These are phyloP conservation scores for Cyclostephanos tholiformis DNA, from an alignment of 108 stramenopile species.

Conservation along the genomic window DNA sequence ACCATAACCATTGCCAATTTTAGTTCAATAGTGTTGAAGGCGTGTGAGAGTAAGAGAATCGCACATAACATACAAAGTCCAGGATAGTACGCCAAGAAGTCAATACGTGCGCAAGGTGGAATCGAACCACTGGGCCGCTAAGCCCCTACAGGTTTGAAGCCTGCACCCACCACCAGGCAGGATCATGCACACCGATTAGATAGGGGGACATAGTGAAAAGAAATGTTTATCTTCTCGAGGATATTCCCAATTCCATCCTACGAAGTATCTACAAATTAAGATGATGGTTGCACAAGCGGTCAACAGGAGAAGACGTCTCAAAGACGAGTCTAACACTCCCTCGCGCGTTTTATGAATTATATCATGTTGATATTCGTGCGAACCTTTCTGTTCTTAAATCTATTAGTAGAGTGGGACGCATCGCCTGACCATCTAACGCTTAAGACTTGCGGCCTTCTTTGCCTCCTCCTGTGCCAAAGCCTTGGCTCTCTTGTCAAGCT, in stretches of 20 bases:
- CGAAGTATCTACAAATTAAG: not conserved
- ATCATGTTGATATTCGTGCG: slow-evolving; percentile 11
- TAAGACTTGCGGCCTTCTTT: slow-evolving; percentile 94
- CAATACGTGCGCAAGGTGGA: slow-evolving; percentile 2
- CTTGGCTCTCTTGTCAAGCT: slow-evolving; percentile 97
- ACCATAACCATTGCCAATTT: too few relatives aligned
- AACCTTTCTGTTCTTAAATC: slow-evolving; percentile 31
- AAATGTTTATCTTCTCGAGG: too few relatives aligned
- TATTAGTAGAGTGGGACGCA: not conserved
- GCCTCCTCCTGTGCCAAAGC: slow-evolving; percentile 93
- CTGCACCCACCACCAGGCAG: slow-evolving; percentile 15
- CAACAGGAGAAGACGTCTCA: slow-evolving; percentile 25
- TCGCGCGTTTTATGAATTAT: slow-evolving; percentile 47
- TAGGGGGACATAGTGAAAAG: not conserved
- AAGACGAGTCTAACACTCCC: slow-evolving; percentile 21
- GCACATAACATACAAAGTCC: too few relatives aligned
- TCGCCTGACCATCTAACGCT: slow-evolving; percentile 27
- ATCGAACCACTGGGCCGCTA: slow-evolving; percentile 17
- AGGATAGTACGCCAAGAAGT: too few relatives aligned
- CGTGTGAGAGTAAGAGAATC: too few relatives aligned
- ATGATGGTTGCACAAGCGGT: not conserved
- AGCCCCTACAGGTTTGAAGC: slow-evolving; percentile 8
- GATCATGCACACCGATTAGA: not conserved
- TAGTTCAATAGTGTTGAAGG: too few relatives aligned
- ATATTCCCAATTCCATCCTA: not conserved